Conservation (phyloP, 331 rosid genomes). For the Malus hybrid region DNA sequence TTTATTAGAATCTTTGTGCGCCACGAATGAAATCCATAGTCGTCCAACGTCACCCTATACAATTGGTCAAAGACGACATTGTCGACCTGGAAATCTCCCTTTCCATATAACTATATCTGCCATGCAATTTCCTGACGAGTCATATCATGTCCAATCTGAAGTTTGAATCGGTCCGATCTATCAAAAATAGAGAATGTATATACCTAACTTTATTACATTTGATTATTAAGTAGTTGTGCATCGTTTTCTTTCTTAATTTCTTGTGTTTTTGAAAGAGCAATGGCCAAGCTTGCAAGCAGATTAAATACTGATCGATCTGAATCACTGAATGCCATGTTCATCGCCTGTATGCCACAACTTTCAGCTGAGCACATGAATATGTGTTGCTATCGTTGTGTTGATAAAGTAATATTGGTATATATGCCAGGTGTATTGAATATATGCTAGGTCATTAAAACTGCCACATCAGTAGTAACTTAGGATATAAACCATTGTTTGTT, state of each 20-base stretch:
- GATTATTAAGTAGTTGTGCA: background rate
- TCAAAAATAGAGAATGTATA: background rate
- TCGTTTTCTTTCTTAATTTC: slow-evolving; percentile 7
- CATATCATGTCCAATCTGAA: slow-evolving; percentile 5
- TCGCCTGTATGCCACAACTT: slow-evolving; percentile 15
- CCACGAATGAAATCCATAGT: background rate
- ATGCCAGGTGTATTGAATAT: no score
- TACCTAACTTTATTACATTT: background rate
- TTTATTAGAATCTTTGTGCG: background rate
- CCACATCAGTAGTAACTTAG: no score
- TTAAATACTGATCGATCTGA: background rate
- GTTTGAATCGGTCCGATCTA: background rate
- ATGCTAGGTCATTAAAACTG: no score
- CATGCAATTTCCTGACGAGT: background rate
- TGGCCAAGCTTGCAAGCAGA: slow-evolving; percentile 12
- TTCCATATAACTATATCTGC: background rate
- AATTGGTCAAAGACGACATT: background rate
- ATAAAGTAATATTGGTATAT: background rate
- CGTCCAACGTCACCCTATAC: background rate
- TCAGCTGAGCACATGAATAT: slow-evolving; percentile 4
- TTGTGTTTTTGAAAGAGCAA: background rate
- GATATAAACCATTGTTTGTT: no score
- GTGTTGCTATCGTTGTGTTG: slow-evolving; percentile 8
- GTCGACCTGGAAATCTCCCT: background rate
- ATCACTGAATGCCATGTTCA: background rate